phyloP scores from a whole-genome alignment of 208 protist species.

The Leishmania aethiopica region DNA sequence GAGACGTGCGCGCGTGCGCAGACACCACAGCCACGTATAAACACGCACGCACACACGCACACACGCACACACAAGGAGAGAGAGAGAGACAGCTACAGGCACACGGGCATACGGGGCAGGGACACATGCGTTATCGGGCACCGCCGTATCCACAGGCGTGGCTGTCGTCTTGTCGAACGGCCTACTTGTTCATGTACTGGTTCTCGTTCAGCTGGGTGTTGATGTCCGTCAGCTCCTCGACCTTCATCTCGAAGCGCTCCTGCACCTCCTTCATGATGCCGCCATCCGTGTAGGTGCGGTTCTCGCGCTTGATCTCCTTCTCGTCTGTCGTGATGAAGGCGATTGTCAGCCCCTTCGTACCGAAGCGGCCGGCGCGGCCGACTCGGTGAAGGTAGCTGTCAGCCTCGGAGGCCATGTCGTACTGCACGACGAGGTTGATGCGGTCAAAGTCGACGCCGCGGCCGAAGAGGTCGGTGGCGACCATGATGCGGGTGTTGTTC shows the following conservation, averaged over 20 bases:
- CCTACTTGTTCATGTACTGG: slow-evolving; percentile 93
- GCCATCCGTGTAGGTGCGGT: slow-evolving; percentile 85
- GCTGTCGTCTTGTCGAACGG: background rate
- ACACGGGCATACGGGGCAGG: background rate
- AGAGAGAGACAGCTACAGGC: background rate
- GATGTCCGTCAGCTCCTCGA: slow-evolving; percentile 95
- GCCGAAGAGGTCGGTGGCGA: slow-evolving; percentile 99
- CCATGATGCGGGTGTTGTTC: slow-evolving; percentile 98
- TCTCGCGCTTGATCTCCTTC: slow-evolving; percentile 88
- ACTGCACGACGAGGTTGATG: slow-evolving; percentile 99
- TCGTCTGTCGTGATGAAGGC: slow-evolving; percentile 97
- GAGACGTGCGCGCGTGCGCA: background rate
- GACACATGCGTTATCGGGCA: background rate
- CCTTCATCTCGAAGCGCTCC: slow-evolving; percentile 97
- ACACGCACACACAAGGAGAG: too few relatives aligned
- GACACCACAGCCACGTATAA: background rate
- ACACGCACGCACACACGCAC: too few relatives aligned
- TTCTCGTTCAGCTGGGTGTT: slow-evolving; percentile 87
- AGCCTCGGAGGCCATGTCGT: slow-evolving; percentile 98
- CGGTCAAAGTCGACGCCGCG: slow-evolving; percentile 99
- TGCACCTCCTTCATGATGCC: slow-evolving; percentile 97
- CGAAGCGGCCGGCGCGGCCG: slow-evolving; percentile 97
- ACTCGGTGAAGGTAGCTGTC: slow-evolving; percentile 99
- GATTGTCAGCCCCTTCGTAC: slow-evolving; percentile 99
- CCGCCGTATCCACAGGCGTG: background rate